Evolutionary conservation across 2,329 filamentous ascomycete species (phyloP), one percentile per base, ranked within the genome.

Genomic region (Akanthomyces uredinophilus): DNA sequence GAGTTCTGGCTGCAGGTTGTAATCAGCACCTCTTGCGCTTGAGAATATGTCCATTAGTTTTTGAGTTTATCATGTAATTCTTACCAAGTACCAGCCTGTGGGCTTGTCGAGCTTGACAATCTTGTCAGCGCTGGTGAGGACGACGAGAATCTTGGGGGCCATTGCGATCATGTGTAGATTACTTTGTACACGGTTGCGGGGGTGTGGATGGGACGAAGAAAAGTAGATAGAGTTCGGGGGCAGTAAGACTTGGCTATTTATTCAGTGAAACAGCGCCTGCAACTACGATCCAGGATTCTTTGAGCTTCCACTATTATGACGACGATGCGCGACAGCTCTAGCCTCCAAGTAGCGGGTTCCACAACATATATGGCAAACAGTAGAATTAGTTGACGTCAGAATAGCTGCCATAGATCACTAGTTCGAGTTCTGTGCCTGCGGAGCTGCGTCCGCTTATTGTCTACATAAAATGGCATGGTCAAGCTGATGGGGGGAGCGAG

Each of bases 21-120:
- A 37, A n/a, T 35, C 49, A 57, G 39, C n/a, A 24, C 44, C 49
- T 56, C 50, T 35, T 0, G 18, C 8, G 4, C 16, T 20, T 6
- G 16, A 24, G 29, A 37, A 10, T n/a, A n/a, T n/a, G n/a, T n/a
- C n/a, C 22, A 16, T 6, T n/a, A 11, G 2, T n/a, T 49, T 8
- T 24, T n/a, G 14, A 27, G 10, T 16, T 5, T 47, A 13, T 10
- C 2, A 20, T 16, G 44, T 35, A 16, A 13, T 44, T 44, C 77
- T 54, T 77, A 87, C 85, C 68, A 91, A 77, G 70, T 85, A 91
- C 88, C 88, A 91, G 66, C 89, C 89, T 0, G 88, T 90, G 11
- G 82, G 81, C 68, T 78, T 77, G 69, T 78, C 78, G 50, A 79
- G 77, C 67, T 76, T 71, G 61, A 64, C 65, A 67, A 85, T 79